Evolutionary conservation across 2,329 filamentous ascomycete genomes (phyloP), one percentile per base, ranked within the genome.

Genomic region (Ophiostoma sp.): DNA sequence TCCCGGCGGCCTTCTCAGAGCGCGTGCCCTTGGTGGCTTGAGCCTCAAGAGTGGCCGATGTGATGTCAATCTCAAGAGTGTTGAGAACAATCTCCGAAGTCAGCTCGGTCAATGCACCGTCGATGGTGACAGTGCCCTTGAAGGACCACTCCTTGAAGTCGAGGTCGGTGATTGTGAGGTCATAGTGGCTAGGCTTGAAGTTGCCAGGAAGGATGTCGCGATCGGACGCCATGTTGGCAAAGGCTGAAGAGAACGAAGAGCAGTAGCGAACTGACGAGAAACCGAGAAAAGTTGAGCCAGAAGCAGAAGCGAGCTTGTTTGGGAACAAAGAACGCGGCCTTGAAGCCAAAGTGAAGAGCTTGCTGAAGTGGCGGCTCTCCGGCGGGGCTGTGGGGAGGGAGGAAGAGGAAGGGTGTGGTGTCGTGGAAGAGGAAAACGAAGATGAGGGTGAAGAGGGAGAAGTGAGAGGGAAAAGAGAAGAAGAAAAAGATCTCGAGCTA

Each of bases 111-210:
- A 98, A 87, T 74, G 92, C 89, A 74, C 91, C 87, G 77, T 92
- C 88, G 81, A 99, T 97, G 76, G 81, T 83, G 75, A 98, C 93
- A 25, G 87, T 90, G 77, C 96, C 96, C 84, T 95, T 90, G 85
- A 95, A 99, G 74, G 88, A 90, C 91, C 89, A 91, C 71, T 83
- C 82, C 74, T 84, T 83, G 77, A 95, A 97, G 74, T 97, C 91
- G 76, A 99, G 85, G 78, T 96, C 91, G 80, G 87, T 90, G 78
- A 99, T 88, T 72, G 91, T 93, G 77, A 99, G 86, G 79, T 89
- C 86, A 84, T 99, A 99, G 84, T 98, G 94, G 75, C 87, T 85
- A 2, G 96, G 94, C 84, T 94, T 95, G 80, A 95, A 90, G 77
- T 82, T 83, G 78, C 85, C 84, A 66, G 89, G 89, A 75, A 91